phyloP scores from a whole-genome alignment of 2,329 filamentous ascomycete species.

The Alternaria burnsii region DNA sequence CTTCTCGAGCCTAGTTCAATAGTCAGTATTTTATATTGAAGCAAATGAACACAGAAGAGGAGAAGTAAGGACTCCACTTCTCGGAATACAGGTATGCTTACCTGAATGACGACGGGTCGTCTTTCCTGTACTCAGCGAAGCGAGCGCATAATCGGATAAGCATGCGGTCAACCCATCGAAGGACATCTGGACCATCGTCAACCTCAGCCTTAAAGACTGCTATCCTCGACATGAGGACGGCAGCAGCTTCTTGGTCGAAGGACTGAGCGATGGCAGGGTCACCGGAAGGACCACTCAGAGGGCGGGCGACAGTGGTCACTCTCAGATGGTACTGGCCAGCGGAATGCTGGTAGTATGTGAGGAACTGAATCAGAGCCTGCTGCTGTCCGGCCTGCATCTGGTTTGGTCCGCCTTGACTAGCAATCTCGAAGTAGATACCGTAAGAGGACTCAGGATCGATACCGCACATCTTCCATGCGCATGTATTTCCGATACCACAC shows the following conservation, averaged over 20 bases:
- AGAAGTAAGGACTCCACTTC: not conserved
- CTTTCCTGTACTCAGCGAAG: slow-evolving; percentile 97
- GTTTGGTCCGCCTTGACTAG: slow-evolving; percentile 86
- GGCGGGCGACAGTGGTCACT: slow-evolving; percentile 91
- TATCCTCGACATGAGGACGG: slow-evolving; percentile 98
- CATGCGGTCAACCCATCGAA: slow-evolving; percentile 99
- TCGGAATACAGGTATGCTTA: slow-evolving; percentile 49
- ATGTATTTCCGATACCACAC: slow-evolving; percentile 97
- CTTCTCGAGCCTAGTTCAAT: slow-evolving; percentile 74
- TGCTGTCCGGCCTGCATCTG: slow-evolving; percentile 87
- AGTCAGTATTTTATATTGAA: not conserved
- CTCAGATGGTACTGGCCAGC: slow-evolving; percentile 95
- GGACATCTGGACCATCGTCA: slow-evolving; percentile 96
- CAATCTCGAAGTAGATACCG: slow-evolving; percentile 97
- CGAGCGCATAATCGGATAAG: slow-evolving; percentile 94
- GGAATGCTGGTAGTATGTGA: slow-evolving; percentile 98
- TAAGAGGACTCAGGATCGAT: slow-evolving; percentile 95
- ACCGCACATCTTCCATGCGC: slow-evolving; percentile 99
- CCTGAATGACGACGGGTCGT: slow-evolving; percentile 93
- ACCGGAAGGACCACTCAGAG: slow-evolving; percentile 89
- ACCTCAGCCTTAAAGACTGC: slow-evolving; percentile 99
- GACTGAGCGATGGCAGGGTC: slow-evolving; percentile 96
- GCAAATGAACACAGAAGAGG: not conserved
- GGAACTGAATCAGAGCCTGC: slow-evolving; percentile 96
- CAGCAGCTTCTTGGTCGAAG: slow-evolving; percentile 97